Conservation (phyloP, 768 basidiomycete species). For the Daedaleopsis sinensis region DNA sequence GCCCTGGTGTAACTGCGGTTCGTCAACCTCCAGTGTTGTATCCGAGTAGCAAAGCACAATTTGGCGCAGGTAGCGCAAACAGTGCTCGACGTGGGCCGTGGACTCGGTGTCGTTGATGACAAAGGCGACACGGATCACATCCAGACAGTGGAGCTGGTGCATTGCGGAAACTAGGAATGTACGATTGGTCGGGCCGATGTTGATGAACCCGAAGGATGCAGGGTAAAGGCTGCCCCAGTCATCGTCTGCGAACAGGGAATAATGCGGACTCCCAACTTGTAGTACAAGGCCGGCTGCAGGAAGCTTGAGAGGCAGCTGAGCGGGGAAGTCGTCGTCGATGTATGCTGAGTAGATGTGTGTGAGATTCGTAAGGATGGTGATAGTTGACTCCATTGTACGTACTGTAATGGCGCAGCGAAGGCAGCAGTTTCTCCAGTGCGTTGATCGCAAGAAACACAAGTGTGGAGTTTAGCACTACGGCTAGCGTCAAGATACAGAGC, state of each 20-base stretch:
- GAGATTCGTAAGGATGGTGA: too few species aligned
- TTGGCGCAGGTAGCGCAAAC: constrained; percentile 32
- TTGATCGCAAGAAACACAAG: too few species aligned
- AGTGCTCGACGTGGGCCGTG: constrained; percentile 29
- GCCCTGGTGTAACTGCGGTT: constrained; percentile 7
- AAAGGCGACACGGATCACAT: constrained; percentile 28
- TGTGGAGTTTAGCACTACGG: too few species aligned
- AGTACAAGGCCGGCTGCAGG: constrained; percentile 34
- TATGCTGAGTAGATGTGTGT: too few species aligned
- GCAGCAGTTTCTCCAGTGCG: too few species aligned
- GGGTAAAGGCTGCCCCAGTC: constrained; percentile 39
- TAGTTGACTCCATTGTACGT: too few species aligned
- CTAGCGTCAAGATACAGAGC: too few species aligned
- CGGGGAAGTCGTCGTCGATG: constrained; percentile 29
- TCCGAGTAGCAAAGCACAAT: constrained; percentile 31
- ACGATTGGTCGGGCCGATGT: constrained; percentile 14
- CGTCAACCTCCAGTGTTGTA: constrained; percentile 29
- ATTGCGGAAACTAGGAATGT: constrained; percentile 28
- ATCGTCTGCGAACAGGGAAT: constrained; percentile 36
- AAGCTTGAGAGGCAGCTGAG: constrained; percentile 35
- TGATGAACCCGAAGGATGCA: constrained; percentile 12
- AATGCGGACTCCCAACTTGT: constrained; percentile 28
- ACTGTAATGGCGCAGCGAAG: too few species aligned
- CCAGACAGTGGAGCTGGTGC: constrained; percentile 34
- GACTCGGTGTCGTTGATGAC: constrained; percentile 15